A percentile compares a stretch with the other conserved stretches of the same genome.
phyloP scores from a whole-genome alignment of 169 alveolate genomes.

The Plasmodium coatneyi region DNA sequence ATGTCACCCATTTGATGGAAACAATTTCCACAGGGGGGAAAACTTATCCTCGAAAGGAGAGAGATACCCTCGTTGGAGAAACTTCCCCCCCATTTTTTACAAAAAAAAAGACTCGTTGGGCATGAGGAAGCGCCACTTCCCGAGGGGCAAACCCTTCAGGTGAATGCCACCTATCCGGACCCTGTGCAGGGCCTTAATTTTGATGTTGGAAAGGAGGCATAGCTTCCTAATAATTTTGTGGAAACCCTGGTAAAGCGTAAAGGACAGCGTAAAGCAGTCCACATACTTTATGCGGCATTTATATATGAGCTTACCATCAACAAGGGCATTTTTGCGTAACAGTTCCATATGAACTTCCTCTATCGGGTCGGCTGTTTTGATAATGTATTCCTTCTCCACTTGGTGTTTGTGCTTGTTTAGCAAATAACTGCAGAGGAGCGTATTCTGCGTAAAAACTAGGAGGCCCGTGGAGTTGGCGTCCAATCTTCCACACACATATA shows the following conservation, averaged over 20 bases:
- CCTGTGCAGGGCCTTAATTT: conserved; percentile 74
- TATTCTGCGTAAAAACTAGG: conserved; percentile 72
- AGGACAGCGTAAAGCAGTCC: conserved; percentile 34
- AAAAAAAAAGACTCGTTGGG: conserved; percentile 75
- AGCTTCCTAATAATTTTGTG: conserved; percentile 70
- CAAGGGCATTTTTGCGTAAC: conserved; percentile 25
- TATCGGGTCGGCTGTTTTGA: conserved; percentile 42
- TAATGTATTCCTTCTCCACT: conserved; percentile 74
- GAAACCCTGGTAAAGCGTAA: conserved; percentile 73
- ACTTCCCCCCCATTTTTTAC: neutral
- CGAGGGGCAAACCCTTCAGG: conserved; percentile 68
- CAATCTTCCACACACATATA: conserved; percentile 76
- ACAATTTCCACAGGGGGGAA: neutral
- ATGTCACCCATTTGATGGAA: neutral
- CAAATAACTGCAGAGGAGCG: conserved; percentile 32
- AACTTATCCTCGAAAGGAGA: neutral
- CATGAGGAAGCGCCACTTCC: conserved; percentile 78
- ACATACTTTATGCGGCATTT: conserved; percentile 70
- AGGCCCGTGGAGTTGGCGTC: conserved; percentile 76
- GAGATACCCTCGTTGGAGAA: neutral
- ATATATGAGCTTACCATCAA: conserved; percentile 75
- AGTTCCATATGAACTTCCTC: conserved; percentile 52
- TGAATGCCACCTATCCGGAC: conserved; percentile 57
- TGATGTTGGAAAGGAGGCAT: conserved; percentile 64
- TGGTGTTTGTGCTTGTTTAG: conserved; percentile 39